Base-by-base conservation (phyloP, 2,329 filamentous ascomycete species). In the Fusarium annulatum region DNA sequence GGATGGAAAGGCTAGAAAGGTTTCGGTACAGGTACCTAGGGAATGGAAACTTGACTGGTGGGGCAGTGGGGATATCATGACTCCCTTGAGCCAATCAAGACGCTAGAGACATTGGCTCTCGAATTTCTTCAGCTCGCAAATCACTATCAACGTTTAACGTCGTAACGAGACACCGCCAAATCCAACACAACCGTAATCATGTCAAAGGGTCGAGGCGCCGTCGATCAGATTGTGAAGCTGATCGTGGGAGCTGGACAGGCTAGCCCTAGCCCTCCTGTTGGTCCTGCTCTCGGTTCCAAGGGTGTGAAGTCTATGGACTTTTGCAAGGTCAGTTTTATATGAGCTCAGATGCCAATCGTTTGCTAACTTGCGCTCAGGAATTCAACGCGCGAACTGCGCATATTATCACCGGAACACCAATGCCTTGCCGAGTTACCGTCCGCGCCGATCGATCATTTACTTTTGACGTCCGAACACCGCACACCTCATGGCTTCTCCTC, bases 221-320 rank as follows among this genome's bases (percentile, higher is more conserved):
- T 84, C 45, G 89, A 97, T 80, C 91, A 94, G 84, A 91, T 98
- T 68, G 95, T 99, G 82, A 99, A 98, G 87, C 90, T 99, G 83
- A 97, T 99, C 76, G 96, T 99, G 71, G 96, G 96, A 79, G 96
- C 96, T 64, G 96, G 96, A 33, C 94, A 98, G 84, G 96, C 96
- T 68, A 96, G 92, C 79, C 96, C 96, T 36, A 97, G 95, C 84
- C 96, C 96, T 39, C 96, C 96, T 9, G 95, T 99, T 79, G 96
- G 96, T 87, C 96, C 96, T 66, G 96, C 96, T 61, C 89, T 99
- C 75, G 96, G 96, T 85, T 96, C 92, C 83, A 98, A 98, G 87
- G 96, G 96, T 87, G 93, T 99, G 72, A 99, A 99, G 87, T 97
- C 94, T 66, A 99, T 99, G 92, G 96, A 99, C 85, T 99, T 98